Percentiles rank a stretch among this genome's conserved stretches.
Evolutionary conservation across 2,329 filamentous ascomycete species (phyloP).

Genomic region (Pyrenophora graminea): DNA sequence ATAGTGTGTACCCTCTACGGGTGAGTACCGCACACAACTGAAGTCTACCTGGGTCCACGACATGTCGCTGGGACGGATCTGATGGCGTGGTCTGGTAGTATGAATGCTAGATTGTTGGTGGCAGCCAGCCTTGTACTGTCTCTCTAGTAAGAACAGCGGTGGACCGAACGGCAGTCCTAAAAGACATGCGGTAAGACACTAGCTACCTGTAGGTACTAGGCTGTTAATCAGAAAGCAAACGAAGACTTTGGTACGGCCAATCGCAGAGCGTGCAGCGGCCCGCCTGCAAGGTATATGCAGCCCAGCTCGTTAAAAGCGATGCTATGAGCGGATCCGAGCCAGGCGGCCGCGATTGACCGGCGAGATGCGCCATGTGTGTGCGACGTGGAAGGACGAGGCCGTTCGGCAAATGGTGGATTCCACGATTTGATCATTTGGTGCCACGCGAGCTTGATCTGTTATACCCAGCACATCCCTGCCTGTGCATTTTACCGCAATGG

Average conservation of each 20-base stretch:
- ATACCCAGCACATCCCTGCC: constrained; percentile 5
- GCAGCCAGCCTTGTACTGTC: constrained; percentile 7
- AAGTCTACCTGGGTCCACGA: constrained; percentile 36
- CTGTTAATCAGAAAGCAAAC: constrained; percentile 20
- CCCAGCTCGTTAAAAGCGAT: constrained; percentile 14
- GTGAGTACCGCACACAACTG: constrained; percentile 34
- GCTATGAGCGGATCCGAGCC: constrained; percentile 8
- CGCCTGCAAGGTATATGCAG: constrained; percentile 21
- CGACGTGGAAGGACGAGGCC: constrained; percentile 3
- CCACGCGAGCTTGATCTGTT: not conserved
- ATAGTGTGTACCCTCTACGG: constrained; percentile 36
- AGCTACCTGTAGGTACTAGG: constrained; percentile 14
- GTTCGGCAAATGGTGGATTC: constrained; percentile 4
- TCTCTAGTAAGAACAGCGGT: constrained; percentile 15
- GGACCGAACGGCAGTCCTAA: constrained; percentile 15
- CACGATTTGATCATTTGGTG: not conserved
- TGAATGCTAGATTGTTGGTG: constrained; percentile 6
- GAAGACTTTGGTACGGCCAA: constrained; percentile 14
- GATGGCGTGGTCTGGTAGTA: not conserved
- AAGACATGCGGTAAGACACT: constrained; percentile 21
- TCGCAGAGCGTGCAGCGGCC: constrained; percentile 12
- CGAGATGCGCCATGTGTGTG: constrained; percentile 1
- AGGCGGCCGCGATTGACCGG: constrained; percentile 15
- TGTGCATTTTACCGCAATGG: not conserved
- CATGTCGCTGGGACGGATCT: constrained; percentile 26